Percentiles rank a stretch among this genome's conserved stretches.
Conservation (phyloP, 805 yeast species). For the Kuraishia borneana region DNA sequence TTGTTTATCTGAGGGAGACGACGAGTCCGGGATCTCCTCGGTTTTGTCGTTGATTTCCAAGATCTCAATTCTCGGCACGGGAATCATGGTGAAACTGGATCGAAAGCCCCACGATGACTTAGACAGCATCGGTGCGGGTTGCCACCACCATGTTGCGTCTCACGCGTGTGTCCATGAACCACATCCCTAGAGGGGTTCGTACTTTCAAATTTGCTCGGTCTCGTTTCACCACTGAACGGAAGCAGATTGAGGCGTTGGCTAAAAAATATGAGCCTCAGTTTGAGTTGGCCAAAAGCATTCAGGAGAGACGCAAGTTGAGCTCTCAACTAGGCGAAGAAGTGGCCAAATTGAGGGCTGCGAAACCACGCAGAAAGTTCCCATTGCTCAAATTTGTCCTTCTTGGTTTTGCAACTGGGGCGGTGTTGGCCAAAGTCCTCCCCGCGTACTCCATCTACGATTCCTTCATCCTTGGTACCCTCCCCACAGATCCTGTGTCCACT, state of each 20-base stretch:
- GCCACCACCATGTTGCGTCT: too few species aligned
- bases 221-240: too few species aligned
- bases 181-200: too few species aligned
- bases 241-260: neutral
- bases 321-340: conserved; percentile 63
- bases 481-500: conserved; percentile 9
- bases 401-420: conserved; percentile 14
- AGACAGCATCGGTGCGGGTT: too few species aligned
- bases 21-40: neutral
- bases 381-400: conserved; percentile 2
- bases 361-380: neutral
- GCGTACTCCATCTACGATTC: conserved; percentile 15
- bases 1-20: conserved; percentile 32
- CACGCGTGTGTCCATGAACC: too few species aligned
- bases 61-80: conserved; percentile 11
- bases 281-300: conserved; percentile 22
- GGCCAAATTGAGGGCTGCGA: conserved; percentile 8
- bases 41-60: conserved; percentile 16
- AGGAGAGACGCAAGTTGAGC: conserved; percentile 65
- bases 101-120: neutral
- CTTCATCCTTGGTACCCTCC: neutral
- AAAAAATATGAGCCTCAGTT: neutral
- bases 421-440: conserved; percentile 14
- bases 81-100: neutral
- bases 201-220: too few species aligned